Base-by-base conservation (phyloP, 2,329 filamentous ascomycete species). In the Epichloe elymi region DNA sequence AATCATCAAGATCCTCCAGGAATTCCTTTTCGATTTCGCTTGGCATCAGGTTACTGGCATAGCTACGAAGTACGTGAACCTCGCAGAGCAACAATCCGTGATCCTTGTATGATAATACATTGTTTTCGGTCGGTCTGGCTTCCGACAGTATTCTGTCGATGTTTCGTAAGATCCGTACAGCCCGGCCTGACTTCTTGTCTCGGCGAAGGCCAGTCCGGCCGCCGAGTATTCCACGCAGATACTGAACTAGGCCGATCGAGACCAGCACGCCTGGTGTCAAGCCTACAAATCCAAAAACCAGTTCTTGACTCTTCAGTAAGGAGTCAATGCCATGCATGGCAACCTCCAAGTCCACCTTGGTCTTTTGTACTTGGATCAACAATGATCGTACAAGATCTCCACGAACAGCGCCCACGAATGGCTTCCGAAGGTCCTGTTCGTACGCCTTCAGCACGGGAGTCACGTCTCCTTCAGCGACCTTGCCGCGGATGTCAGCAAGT, bases 281-380 rank as follows among this genome's bases (percentile, higher is more conserved):
- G 5, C 90, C 90, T 38, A 98, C 84, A 62, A 98, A 95, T n/a
- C 88, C 93, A 69, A 98, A 98, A 23, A 98, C 87, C 46, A 98
- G 77, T 64, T 98, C 91, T 64, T 98, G 93, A 61, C 90, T 96
- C 71, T 93, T 95, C 52, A 98, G 76, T 35, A 98, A 77, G 36
- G 88, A 82, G 71, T 98, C 91, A 57, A 98, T 98, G 17, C 93
- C 93, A 53, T 86, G 88, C 71, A 98, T 90, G 14, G 93, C 93
- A 54, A 97, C 83, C 67, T 98, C 93, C 12, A 98, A 82, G 62
- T 98, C 93, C 8, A 98, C 93, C 72, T 98, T 98, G 20, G 93
- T 97, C 75, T 98, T 98, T 63, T 98, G 93, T 38, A 98, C 84
- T 64, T 98, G 93, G 51, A 98, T 97, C 43, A 98, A 74, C 30